Base-by-base conservation (phyloP, 495 filamentous ascomycete genomes). In the Penicillium ucsense region DNA sequence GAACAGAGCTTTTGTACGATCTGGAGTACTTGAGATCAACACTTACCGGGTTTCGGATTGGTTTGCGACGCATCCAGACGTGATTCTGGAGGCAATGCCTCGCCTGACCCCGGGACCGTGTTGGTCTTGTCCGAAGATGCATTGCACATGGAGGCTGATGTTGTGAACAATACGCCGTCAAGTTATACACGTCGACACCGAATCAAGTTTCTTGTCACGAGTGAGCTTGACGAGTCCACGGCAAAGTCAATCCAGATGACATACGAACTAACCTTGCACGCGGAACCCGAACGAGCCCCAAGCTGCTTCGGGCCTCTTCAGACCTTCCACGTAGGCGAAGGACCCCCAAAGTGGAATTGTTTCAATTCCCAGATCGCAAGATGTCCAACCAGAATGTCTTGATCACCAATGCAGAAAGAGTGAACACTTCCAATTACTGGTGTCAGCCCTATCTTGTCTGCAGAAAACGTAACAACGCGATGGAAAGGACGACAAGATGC, bases 61-160 rank as follows among this genome's bases (percentile, higher is more conserved):
- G 47, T 10, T 9, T n/a, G 49, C 35, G 46, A 37, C 38, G 48
- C 52, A 51, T 52, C 41, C 20, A 49, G 33, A 35, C 59, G 43
- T 46, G 56, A 48, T 42, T 38, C 31, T 38, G 55, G 46, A 37
- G 36, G 38, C 35, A 42, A 59, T 41, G 45, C 46, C 29, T 56
- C 55, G 10, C 51, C 31, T 48, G 39, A 48, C 41, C 53, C 59
- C 46, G 49, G 41, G 34, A 46, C 35, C 55, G 55, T 48, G 38
- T 52, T 60, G 48, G 56, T 43, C 37, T 56, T 57, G 39, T 52
- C 53, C 44, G 60, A 47, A 43, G 63, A 48, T 56, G 52, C 64
- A 61, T 69, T 58, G 42, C 64, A 62, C 65, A 67, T 66, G 53
- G 61, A 41, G 55, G 48, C 50, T 49, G 60, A 47, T 57, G 9